These are phyloP conservation scores for Westerdykella ornata DNA, from an alignment of 2,329 filamentous ascomycete genomes.

Conservation along the genomic window DNA sequence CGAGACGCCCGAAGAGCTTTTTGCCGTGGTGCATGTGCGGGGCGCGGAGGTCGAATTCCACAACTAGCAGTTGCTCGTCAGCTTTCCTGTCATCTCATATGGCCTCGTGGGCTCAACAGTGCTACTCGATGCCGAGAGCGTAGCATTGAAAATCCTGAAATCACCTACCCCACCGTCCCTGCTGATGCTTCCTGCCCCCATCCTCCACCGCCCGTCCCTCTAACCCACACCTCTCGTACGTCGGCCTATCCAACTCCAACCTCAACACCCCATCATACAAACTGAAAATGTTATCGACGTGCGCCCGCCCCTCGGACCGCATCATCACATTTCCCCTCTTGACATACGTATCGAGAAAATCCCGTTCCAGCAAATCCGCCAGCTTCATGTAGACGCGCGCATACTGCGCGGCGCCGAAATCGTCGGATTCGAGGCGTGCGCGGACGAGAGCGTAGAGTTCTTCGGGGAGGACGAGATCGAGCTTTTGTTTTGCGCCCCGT, in stretches of 20 bases:
- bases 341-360: conserved; percentile 79
- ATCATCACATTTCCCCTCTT: conserved; percentile 74
- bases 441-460: conserved; percentile 52
- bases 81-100: not conserved
- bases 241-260: conserved; percentile 72
- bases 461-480: conserved; percentile 67
- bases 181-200: conserved; percentile 56
- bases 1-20: conserved; percentile 70
- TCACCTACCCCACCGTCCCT: conserved; percentile 65
- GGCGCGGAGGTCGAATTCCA: conserved; percentile 68
- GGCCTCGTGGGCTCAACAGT: too few species aligned
- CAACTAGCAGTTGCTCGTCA: conserved; percentile 46
- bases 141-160: not conserved
- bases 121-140: not conserved
- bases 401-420: conserved; percentile 46
- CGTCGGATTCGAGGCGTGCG: conserved; percentile 45
- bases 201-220: conserved; percentile 60
- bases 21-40: conserved; percentile 77
- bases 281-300: conserved; percentile 65
- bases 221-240: conserved; percentile 76
- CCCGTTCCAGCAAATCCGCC: conserved; percentile 61
- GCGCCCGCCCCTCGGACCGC: conserved; percentile 70
- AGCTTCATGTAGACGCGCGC: conserved; percentile 66
- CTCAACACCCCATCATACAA: conserved; percentile 63
- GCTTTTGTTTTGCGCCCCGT: too few species aligned